These are phyloP conservation scores for Tricholoma flavovirens DNA, from an alignment of 768 basidiomycete genomes.

Conservation along the genomic window DNA sequence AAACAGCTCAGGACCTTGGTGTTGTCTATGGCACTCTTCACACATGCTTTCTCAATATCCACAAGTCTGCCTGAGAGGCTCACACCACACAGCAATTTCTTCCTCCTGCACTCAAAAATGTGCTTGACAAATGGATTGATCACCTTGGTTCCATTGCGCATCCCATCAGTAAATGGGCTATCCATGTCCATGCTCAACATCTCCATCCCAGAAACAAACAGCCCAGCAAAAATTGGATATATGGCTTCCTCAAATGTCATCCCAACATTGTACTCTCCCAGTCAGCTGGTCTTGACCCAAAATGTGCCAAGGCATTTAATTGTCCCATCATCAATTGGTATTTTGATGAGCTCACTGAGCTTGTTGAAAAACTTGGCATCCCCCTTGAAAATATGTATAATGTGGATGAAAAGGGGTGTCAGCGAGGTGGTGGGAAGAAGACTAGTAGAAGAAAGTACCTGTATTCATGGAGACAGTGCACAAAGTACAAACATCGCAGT, in stretches of 20 bases:
- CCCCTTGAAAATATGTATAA: slow-evolving; percentile 27
- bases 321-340: slow-evolving; percentile 19
- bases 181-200: background rate
- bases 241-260: slow-evolving; percentile 18
- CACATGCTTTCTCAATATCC: no score
- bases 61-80: no score
- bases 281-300: slow-evolving; percentile 28
- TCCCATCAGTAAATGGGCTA: slow-evolving; percentile 1
- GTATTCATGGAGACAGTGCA: no score
- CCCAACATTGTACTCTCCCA: slow-evolving; percentile 18
- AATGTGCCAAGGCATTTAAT: slow-evolving; percentile 30
- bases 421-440: no score
- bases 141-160: background rate
- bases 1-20: no score
- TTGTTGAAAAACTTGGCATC: slow-evolving; percentile 20
- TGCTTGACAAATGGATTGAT: background rate
- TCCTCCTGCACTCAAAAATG: no score
- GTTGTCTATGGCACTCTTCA: no score
- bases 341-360: slow-evolving; percentile 18
- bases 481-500: no score
- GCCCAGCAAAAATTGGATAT: slow-evolving; percentile 9
- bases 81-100: no score
- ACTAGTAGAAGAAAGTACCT: no score
- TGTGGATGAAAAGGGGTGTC: slow-evolving; percentile 19
- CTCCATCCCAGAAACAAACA: background rate